phyloP scores from a whole-genome alignment of 148 eudicot species.

The Rhododendron mucronatum region DNA sequence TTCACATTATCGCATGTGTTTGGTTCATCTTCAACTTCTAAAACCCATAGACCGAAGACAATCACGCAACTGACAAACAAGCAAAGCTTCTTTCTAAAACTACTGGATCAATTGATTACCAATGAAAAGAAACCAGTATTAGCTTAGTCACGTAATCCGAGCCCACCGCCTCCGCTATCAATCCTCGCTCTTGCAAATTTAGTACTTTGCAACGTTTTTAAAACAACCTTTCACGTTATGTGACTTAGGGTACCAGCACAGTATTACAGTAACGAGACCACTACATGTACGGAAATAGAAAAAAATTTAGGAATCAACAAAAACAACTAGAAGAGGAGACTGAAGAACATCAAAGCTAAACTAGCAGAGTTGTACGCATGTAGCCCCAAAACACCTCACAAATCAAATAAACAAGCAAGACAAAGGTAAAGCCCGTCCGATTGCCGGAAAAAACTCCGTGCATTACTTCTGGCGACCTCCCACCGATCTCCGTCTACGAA shows the following conservation, averaged over 20 bases:
- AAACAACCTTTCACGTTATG: not conserved
- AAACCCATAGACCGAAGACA: not conserved
- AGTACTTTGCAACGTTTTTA: not conserved
- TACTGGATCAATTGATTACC: not conserved
- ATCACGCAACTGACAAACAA: not conserved
- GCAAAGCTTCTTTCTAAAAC: not conserved
- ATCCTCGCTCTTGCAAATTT: not conserved
- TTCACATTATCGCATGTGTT: not conserved
- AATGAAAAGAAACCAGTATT: not conserved
- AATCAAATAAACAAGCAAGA: not conserved
- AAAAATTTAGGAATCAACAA: not conserved
- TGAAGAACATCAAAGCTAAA: not conserved
- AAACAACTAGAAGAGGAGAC: not conserved
- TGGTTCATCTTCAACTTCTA: not conserved
- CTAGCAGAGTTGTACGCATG: not conserved
- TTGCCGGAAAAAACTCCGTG: slow-evolving; percentile 2
- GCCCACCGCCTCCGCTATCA: not conserved
- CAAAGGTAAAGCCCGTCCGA: slow-evolving; percentile 7
- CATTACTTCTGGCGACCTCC: not conserved
- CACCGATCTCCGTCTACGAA: not conserved
- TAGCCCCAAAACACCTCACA: not conserved
- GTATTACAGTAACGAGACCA: not conserved
- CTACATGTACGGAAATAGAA: not conserved
- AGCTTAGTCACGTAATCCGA: not conserved
- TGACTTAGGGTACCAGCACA: not conserved